Percentiles rank a stretch among this genome's conserved stretches.
These are phyloP conservation scores for Aspergillus jensenii DNA, from an alignment of 2,329 filamentous ascomycete species.

Conservation along the genomic window DNA sequence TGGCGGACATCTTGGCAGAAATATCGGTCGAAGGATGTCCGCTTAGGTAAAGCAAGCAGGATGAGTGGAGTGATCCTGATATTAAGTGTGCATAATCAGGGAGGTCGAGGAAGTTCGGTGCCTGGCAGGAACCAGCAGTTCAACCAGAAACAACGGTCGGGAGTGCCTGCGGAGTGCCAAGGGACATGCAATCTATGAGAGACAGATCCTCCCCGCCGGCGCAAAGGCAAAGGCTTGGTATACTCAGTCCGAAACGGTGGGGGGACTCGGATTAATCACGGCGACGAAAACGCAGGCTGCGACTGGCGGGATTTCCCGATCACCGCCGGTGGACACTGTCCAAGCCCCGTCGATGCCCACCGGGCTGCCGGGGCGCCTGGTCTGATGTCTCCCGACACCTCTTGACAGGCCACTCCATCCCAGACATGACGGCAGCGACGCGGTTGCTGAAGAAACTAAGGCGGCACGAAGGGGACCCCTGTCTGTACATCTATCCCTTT, in stretches of 20 bases:
- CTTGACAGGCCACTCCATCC: background rate
- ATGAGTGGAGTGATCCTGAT: too few species aligned
- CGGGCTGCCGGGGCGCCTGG: background rate
- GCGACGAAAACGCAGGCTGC: too few species aligned
- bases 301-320: background rate
- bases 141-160: too few species aligned
- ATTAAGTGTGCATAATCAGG: background rate
- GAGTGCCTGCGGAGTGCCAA: background rate
- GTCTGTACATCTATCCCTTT: constrained; percentile 13
- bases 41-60: background rate
- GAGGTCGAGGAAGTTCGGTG: too few species aligned
- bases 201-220: background rate
- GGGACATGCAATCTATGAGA: background rate
- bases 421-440: background rate
- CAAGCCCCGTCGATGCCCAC: background rate
- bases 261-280: background rate
- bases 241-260: constrained; percentile 1
- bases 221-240: background rate
- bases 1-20: too few species aligned
- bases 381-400: background rate
- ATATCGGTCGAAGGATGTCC: background rate
- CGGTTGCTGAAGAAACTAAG: constrained; percentile 4
- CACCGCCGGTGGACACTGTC: background rate
- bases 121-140: too few species aligned
- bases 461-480: constrained; percentile 1